Evolutionary conservation across 2,329 filamentous ascomycete genomes (phyloP), one percentile per base, ranked within the genome.

Genomic region (Talaromyces verruculosus): DNA sequence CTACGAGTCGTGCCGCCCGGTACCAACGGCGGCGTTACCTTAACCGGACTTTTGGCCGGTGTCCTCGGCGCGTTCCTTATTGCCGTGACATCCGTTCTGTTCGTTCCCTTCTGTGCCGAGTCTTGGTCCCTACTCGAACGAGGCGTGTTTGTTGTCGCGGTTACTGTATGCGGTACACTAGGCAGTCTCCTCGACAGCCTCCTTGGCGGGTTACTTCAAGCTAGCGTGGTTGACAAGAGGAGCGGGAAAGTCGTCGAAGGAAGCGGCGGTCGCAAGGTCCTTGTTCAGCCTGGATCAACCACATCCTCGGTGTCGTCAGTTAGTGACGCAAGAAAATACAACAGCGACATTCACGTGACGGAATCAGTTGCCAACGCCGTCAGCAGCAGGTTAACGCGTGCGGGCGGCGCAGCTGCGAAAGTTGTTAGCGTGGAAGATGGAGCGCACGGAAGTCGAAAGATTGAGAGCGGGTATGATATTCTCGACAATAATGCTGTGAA

Each of bases 401-500:
- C 53, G 5, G 70, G 69, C 8, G 61, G 61, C 6, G 64, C 69
- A 1, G 68, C 70, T 11, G 64, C 63, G 10, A 70, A 68, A 33
- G 28, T 30, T 10, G 70, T 66, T 2, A 64, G 33, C 17, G 22
- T 19, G 19, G 37, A 35, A 10, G 67, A 83, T 65, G 83, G 83
- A 71, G 85, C 89, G 67, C 60, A 63, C 0, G 25, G 33, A 19
- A 89, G 88, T 61, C 82, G 90, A 19, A 80, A 88, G 5, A 78
- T 89, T 6, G 87, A 91, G 78, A 90, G 83, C 70, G 92, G 88
- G 75, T 61, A 83, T 80, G 86, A 97, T 75, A 76, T 96, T 68
- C 82, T 99, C 65, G 93, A 96, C 78, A 99, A 99, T 78, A 99
- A 99, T 77, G 91, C 91, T 64, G 93, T 99, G 72, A 99, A 99